A percentile compares a stretch with the other conserved stretches of the same genome.
Conservation (phyloP, 2,329 filamentous ascomycete species). For the Alternaria burnsii region DNA sequence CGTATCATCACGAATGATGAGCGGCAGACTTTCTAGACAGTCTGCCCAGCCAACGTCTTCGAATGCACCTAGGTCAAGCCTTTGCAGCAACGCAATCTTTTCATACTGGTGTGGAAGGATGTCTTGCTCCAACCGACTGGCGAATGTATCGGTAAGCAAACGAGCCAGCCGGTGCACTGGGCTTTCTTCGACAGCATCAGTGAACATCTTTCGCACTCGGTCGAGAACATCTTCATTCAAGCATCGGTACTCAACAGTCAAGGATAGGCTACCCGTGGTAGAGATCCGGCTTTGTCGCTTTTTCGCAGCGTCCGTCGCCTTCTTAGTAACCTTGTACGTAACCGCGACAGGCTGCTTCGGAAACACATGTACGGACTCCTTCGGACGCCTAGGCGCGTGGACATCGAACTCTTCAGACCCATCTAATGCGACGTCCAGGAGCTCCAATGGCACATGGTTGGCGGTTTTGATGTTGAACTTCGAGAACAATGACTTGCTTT, state of each 20-base stretch:
- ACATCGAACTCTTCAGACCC: constrained; percentile 75
- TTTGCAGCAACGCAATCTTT: constrained; percentile 61
- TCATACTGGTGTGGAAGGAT: constrained; percentile 62
- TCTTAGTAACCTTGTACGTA: constrained; percentile 78
- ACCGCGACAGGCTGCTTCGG: constrained; percentile 82
- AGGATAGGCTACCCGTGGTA: constrained; percentile 60
- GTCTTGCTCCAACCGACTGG: constrained; percentile 56
- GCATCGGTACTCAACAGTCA: constrained; percentile 79
- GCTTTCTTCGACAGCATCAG: constrained; percentile 57
- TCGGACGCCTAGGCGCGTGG: constrained; percentile 60
- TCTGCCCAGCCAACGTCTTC: constrained; percentile 63
- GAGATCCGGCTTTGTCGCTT: constrained; percentile 32
- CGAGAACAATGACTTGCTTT: constrained; percentile 81
- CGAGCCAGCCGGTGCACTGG: constrained; percentile 57
- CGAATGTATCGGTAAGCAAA: constrained; percentile 62
- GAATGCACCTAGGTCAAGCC: constrained; percentile 62
- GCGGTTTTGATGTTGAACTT: constrained; percentile 90
- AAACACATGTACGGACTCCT: constrained; percentile 69
- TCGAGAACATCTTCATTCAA: constrained; percentile 75
- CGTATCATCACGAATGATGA: constrained; percentile 54
- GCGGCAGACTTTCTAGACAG: constrained; percentile 61
- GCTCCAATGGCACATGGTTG: constrained; percentile 74
- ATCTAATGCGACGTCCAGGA: constrained; percentile 75
- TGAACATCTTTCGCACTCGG: constrained; percentile 58
- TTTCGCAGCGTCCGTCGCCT: constrained; percentile 44